Conservation (phyloP, 192 early-diverging fungal species). For the Backusella morwellensis region DNA sequence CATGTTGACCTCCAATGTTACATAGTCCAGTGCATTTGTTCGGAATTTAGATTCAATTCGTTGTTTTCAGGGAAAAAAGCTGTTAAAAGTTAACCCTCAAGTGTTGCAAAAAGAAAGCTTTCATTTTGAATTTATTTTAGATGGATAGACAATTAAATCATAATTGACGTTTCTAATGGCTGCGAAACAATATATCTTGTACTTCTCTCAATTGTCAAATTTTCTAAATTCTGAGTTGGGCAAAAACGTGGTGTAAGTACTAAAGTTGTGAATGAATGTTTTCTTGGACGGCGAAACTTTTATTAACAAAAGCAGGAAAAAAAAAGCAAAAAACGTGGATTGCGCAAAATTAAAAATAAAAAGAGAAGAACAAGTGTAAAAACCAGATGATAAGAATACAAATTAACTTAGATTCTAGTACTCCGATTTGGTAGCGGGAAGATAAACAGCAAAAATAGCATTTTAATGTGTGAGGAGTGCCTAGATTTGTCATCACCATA, state of each 20-base stretch:
- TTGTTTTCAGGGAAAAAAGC: neutral
- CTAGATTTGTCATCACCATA: neutral
- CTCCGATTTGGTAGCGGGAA: constrained; percentile 1
- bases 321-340: neutral
- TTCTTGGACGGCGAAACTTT: neutral
- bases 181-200: neutral
- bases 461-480: constrained; percentile 2
- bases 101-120: neutral
- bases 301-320: neutral
- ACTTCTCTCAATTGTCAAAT: neutral
- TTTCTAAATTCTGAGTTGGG: neutral
- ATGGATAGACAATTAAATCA: too few relatives aligned
- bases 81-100: neutral
- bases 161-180: neutral
- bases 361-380: neutral
- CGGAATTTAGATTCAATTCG: neutral
- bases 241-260: neutral
- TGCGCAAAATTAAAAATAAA: neutral
- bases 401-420: neutral
- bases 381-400: neutral
- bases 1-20: neutral
- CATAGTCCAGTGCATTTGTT: neutral
- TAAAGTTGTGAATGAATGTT: neutral
- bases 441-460: neutral
- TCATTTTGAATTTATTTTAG: too few relatives aligned